phyloP scores from a whole-genome alignment of 768 basidiomycete species.

The Dendrothele bispora region DNA sequence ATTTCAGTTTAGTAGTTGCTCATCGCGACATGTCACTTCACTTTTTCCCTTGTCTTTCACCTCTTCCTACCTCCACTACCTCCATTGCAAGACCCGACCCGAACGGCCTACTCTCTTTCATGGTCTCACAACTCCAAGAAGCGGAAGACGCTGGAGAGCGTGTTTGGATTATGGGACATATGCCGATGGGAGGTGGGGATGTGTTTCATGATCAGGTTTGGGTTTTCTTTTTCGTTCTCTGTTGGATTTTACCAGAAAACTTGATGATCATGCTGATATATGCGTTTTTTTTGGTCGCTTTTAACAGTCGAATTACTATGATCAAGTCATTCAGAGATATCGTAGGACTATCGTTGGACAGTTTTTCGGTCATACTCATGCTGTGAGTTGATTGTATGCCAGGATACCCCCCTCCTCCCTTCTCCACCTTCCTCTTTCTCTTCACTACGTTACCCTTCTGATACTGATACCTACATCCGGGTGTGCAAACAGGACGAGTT shows the following conservation, averaged over 20 bases:
- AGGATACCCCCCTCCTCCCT: no score
- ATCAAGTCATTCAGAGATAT: constrained; percentile 39
- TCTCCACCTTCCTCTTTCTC: no score
- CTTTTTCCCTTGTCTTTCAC: no score
- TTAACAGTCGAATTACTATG: constrained; percentile 46
- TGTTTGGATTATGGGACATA: constrained; percentile 63
- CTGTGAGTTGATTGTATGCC: no score
- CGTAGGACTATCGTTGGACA: constrained; percentile 35
- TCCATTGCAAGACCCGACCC: constrained; percentile 45
- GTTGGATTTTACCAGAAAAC: not conserved
- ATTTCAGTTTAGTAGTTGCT: not conserved
- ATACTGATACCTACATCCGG: no score
- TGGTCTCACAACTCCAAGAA: constrained; percentile 51
- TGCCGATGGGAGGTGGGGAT: constrained; percentile 52
- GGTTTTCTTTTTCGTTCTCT: not conserved
- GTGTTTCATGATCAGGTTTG: constrained; percentile 51
- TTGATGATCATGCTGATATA: not conserved
- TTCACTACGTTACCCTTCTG: no score
- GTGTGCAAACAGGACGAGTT: constrained; percentile 48
- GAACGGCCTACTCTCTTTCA: constrained; percentile 58
- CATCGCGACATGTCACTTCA: no score
- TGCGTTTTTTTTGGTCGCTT: no score
- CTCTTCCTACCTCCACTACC: not conserved
- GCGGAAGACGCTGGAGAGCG: constrained; percentile 61
- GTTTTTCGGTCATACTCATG: constrained; percentile 36